These are phyloP conservation scores for Spatholobus suberectus DNA, from an alignment of 306 rosid genomes.

Conservation along the genomic window DNA sequence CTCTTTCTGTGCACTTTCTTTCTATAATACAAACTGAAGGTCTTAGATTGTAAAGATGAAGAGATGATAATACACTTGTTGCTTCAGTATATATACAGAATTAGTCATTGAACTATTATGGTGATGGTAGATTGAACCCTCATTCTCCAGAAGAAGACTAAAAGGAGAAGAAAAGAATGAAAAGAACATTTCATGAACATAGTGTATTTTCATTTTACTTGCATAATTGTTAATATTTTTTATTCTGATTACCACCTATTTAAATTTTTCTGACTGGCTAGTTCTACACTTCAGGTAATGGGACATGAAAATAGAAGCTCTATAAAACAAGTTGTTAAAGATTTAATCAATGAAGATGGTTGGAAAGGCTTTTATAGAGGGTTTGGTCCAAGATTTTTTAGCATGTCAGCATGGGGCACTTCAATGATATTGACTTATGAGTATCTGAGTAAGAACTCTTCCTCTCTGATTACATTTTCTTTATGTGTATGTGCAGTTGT, in stretches of 20 bases:
- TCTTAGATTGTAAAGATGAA: not conserved
- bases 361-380: constrained; percentile 97
- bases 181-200: not conserved
- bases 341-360: constrained; percentile 82
- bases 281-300: constrained; percentile 66
- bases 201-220: constrained; percentile 10
- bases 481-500: constrained; percentile 2
- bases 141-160: not conserved
- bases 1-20: constrained; percentile 12
- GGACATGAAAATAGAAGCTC: constrained; percentile 71
- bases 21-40: not conserved
- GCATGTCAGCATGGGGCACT: constrained; percentile 97
- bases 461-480: constrained; percentile 25
- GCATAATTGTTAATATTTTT: not conserved
- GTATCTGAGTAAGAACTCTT: constrained; percentile 74
- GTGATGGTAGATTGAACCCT: constrained; percentile 13
- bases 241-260: constrained; percentile 24
- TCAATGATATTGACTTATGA: constrained; percentile 95
- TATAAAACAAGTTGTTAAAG: constrained; percentile 73
- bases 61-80: not conserved
- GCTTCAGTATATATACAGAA: not conserved
- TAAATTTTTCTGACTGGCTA: constrained; percentile 34
- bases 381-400: constrained; percentile 93
- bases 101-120: not conserved
- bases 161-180: not conserved